These are phyloP conservation scores for Termitomyces bulborhizus DNA, from an alignment of 768 basidiomycete genomes.

Conservation along the genomic window DNA sequence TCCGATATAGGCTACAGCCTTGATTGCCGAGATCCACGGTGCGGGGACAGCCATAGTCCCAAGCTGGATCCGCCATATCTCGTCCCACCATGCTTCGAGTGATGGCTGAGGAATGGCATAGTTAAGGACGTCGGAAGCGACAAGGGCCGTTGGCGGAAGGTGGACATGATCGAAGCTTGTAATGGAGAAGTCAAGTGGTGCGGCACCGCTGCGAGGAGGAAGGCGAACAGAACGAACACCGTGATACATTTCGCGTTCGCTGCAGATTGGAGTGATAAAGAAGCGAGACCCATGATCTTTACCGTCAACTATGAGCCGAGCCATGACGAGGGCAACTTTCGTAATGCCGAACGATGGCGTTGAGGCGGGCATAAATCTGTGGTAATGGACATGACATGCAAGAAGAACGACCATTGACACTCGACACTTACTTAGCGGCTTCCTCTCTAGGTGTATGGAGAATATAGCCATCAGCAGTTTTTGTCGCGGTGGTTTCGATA, in stretches of 20 bases:
- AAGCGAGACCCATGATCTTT: constrained; percentile 45
- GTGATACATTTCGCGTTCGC: constrained; percentile 44
- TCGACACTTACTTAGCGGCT: constrained; percentile 45
- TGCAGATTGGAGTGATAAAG: constrained; percentile 51
- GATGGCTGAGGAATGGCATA: constrained; percentile 32
- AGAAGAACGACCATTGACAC: background rate
- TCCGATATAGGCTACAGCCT: constrained; percentile 46
- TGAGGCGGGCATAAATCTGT: constrained; percentile 55
- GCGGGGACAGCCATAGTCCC: constrained; percentile 47
- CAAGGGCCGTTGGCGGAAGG: constrained; percentile 43
- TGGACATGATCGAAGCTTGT: constrained; percentile 50
- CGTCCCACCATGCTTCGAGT: constrained; percentile 48
- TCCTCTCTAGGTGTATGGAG: constrained; percentile 52
- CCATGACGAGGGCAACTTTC: constrained; percentile 53
- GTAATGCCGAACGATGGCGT: constrained; percentile 47
- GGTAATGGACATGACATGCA: constrained; percentile 5
- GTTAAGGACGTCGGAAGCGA: constrained; percentile 37
- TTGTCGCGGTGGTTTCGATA: constrained; percentile 55
- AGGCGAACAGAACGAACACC: constrained; percentile 46
- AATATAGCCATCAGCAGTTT: constrained; percentile 41
- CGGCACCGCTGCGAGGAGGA: constrained; percentile 45
- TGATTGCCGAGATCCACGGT: constrained; percentile 45
- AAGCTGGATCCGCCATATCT: constrained; percentile 49
- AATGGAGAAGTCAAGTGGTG: constrained; percentile 51
- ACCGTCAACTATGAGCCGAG: constrained; percentile 43